Evolutionary conservation across 495 filamentous ascomycete species (phyloP), one percentile per base, ranked within the genome.

Genomic region (Aspergillus affinis): DNA sequence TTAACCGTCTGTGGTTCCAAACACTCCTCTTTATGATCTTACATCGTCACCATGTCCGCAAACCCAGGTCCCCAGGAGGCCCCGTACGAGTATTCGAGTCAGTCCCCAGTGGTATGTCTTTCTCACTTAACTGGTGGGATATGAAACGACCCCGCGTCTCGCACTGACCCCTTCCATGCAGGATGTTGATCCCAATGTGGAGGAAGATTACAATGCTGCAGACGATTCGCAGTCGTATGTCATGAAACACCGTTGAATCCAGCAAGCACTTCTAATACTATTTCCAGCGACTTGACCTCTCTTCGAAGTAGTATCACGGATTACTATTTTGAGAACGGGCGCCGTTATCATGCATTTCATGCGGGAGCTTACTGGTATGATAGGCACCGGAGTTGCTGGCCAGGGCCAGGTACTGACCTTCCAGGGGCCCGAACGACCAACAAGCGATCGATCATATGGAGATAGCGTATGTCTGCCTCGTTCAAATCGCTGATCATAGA

Each of bases 321-420:
- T 12, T 32, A 52, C 23, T 52, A 52, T 30, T 52, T 29, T 4
- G 50, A 52, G 50, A 52, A 52, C 26, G 50, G 50, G n/a, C 50
- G 50, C 23, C 23, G 50, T 0, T 52, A 52, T 30, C 50, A 52
- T 19, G 50, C 50, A 4, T 52, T 29, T 2, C 26, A 52, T 12
- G 50, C 50, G 4, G 50, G 50, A 27, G 23, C 50, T 9, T 52
- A 52, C 17, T 32, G 50, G 50, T 52, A 52, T 2, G 5, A 26
- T 9, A 21, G 13, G 0, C 12, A 27, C 21, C 18, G 12, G 10
- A 7, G 13, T 6, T 52, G 12, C 12, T 29, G 7, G 18, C 21
- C 18, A n/a, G 2, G 32, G 13, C 9, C 50, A 30, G 50, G 32
- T 9, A n/a, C 50, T 41, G 12, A 41, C 36, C 9, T 3, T 32